Base-by-base conservation (phyloP, 1,139 yeast species). In the Yamadazyma membranifaciens region DNA sequence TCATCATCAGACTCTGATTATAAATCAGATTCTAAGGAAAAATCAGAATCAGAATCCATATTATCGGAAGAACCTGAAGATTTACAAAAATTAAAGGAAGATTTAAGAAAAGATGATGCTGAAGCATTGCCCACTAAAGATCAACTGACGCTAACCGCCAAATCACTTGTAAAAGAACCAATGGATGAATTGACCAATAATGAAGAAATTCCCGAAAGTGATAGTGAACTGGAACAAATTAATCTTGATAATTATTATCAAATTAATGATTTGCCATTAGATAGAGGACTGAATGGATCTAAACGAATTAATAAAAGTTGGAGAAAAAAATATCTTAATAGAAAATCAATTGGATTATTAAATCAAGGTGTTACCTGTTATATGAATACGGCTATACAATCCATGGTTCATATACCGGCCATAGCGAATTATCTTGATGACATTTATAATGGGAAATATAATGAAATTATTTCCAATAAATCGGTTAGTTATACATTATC, bases 301-400 rank as follows among this genome's bases (percentile, higher is more conserved):
- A 65, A 53, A 6, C 71, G 80, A 47, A 81, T 79, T 26, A 58
- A 67, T 43, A 84, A 84, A 56, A 79, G 76, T 48, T 83, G 92
- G 87, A 71, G 80, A 42, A 69, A 46, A 57, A 63, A 48, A 31
- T 54, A 65, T 35, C 69, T 74, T 25, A 53, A 51, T 7, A 54
- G 56, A 26, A 62, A 61, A 42, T 95, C 97, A 1, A 69, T 82
- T 20, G 98, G 98, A 0, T 69, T 92, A 40, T 63, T 87, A 43
- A 92, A 92, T 60, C 91, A 85, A 49, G 98, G 98, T 24, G 98
- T 92, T 33, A 92, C 98, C 3, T 92, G 98, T 60, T 92, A 91
- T 62, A 89, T 92, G 80, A 92, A 92, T 60, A 83, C 96, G 2
- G 98, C 97, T 3, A 82, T 92, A 34, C 98, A 92, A 64, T 81